These are phyloP conservation scores for Ulmus americana DNA, from an alignment of 331 rosid genomes.

Conservation along the genomic window DNA sequence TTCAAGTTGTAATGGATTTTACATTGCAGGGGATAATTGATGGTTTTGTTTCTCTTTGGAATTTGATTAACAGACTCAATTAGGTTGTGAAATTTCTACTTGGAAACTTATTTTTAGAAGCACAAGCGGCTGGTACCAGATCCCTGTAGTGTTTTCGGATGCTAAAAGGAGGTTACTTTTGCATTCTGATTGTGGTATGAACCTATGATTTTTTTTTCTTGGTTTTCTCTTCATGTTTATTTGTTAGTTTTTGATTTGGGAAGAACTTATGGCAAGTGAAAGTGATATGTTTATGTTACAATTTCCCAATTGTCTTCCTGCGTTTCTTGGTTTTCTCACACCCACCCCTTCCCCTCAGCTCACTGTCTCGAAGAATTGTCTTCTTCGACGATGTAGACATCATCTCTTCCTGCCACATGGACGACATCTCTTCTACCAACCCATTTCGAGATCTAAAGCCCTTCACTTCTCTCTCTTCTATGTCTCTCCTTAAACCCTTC, in stretches of 20 bases:
- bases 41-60: background rate
- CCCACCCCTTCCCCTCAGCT: too few relatives aligned
- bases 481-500: background rate
- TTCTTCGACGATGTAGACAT: too few relatives aligned
- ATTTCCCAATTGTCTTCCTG: background rate
- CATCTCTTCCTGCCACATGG: too few relatives aligned
- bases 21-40: background rate
- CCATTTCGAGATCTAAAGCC: background rate
- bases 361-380: too few relatives aligned
- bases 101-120: constrained; percentile 18
- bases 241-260: background rate
- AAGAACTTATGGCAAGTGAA: background rate
- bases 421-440: too few relatives aligned
- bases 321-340: background rate
- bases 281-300: background rate
- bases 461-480: background rate
- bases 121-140: constrained; percentile 7
- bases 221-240: background rate
- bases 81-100: background rate
- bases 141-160: background rate
- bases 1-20: constrained; percentile 8
- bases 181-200: constrained; percentile 16
- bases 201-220: background rate
- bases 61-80: background rate
- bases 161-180: constrained; percentile 26